Evolutionary conservation across 2,329 filamentous ascomycete genomes (phyloP).

Genomic region (Eurotiales sp.): DNA sequence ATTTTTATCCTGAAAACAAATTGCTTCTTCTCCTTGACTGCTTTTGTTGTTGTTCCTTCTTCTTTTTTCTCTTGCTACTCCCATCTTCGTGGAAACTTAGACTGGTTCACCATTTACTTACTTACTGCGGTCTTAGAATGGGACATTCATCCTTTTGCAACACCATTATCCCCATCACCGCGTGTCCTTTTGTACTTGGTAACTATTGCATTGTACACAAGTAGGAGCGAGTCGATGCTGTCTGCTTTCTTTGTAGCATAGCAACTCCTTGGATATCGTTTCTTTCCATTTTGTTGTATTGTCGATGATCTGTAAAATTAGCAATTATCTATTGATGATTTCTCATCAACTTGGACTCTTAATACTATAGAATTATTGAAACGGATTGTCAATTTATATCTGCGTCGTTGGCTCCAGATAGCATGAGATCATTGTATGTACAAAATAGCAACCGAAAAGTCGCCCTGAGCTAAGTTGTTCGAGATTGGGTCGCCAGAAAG

Average conservation of each 20-base stretch:
- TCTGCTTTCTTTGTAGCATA: neutral
- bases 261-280: neutral
- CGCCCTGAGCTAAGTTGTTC: neutral
- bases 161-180: no score
- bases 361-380: no score
- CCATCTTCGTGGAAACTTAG: neutral
- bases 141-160: neutral
- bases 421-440: neutral
- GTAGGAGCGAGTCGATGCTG: neutral
- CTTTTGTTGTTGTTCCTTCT: neutral
- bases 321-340: no score
- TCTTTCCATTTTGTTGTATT: neutral
- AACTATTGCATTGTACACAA: neutral
- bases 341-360: no score
- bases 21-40: neutral
- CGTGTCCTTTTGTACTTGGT: neutral
- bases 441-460: neutral
- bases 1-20: neutral
- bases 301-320: no score
- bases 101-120: neutral
- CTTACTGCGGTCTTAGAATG: neutral
- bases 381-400: no score
- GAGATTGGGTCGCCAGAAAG: conserved; percentile 34
- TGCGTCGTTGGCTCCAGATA: no score
- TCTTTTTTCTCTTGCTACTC: neutral